Evolutionary conservation across 441 rosid species (phyloP).

Genomic region (Rhodomyrtus psidioides): DNA sequence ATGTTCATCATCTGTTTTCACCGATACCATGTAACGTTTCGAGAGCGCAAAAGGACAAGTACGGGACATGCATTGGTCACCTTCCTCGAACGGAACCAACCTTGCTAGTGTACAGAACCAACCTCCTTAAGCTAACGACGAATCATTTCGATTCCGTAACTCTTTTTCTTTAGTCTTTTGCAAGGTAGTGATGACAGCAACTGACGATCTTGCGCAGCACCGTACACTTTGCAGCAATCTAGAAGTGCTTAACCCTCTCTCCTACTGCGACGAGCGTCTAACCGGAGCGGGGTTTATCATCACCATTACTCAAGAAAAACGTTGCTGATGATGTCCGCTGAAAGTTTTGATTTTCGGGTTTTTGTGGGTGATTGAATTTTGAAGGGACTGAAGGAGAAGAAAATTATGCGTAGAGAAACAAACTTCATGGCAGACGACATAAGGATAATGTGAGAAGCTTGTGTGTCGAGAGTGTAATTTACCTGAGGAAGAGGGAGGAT

Average conservation of each 20-base stretch:
- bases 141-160: not conserved
- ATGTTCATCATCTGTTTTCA: not conserved
- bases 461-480: not conserved
- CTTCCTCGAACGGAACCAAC: not conserved
- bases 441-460: not conserved
- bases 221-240: not conserved
- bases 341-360: not conserved
- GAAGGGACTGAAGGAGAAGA: not conserved
- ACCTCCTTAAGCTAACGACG: not conserved
- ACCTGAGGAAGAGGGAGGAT: conserved; percentile 91
- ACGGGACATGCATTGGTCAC: not conserved
- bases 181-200: not conserved
- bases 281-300: not conserved
- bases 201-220: not conserved
- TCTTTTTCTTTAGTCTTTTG: not conserved
- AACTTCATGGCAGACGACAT: not conserved
- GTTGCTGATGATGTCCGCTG: not conserved
- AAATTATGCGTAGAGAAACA: not conserved
- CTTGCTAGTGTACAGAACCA: not conserved
- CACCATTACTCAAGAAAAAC: not conserved
- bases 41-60: not conserved
- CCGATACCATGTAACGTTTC: conserved; percentile 3
- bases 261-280: not conserved
- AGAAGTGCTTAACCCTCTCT: not conserved
- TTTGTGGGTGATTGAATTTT: not conserved